Base-by-base conservation (phyloP, 2,329 filamentous ascomycete genomes). In the Arthrobotrys musiformis region DNA sequence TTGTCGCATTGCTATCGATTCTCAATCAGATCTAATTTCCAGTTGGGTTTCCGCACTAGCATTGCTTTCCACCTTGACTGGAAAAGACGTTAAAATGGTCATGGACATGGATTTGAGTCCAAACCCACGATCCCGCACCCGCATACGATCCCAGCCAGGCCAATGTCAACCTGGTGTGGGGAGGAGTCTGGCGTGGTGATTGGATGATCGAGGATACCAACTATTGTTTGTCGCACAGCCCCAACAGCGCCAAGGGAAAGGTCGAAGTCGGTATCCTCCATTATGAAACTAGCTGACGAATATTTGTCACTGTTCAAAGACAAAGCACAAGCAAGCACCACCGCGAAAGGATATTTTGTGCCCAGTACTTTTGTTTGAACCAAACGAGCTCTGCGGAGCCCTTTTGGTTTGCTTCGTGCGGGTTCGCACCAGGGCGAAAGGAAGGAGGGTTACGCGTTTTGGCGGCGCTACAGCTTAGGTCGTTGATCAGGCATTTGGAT, bases 181-280 rank as follows among this genome's bases (percentile, higher is more conserved):
- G 28, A n/a, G 4, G 17, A 46, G 28, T 5, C 7, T 13, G n/a
- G 48, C 22, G n/a, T 64, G 56, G 50, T 75, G 44, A 61, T 75
- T 61, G 62, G 54, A 48, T 63, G 63, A 30, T 8, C 15, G 28
- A 50, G 11, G 19, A 40, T 48, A 73, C 33, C 22, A 44, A 35
- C 46, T 33, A 66, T 22, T 2, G n/a, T 13, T 35, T 17, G 54
- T 75, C 35, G 52, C 73, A 77, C 73, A 77, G 73, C 73, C 73
- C 33, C 72, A 69, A 64, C 60, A 37, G 73, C 66, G 73, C 73
- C 73, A 77, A 77, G 73, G 64, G 58, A 24, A n/a, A n/a, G n/a
- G n/a, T n/a, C 11, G 30, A 35, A 17, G 52, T 19, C 15, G 28
- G n/a, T n/a, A 60, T 40, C 13, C 28, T 58, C 7, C 22, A 17